A percentile compares a stretch with the other conserved stretches of the same genome.
phyloP scores from a whole-genome alignment of 306 rosid species.

The Adenanthera pavonina region DNA sequence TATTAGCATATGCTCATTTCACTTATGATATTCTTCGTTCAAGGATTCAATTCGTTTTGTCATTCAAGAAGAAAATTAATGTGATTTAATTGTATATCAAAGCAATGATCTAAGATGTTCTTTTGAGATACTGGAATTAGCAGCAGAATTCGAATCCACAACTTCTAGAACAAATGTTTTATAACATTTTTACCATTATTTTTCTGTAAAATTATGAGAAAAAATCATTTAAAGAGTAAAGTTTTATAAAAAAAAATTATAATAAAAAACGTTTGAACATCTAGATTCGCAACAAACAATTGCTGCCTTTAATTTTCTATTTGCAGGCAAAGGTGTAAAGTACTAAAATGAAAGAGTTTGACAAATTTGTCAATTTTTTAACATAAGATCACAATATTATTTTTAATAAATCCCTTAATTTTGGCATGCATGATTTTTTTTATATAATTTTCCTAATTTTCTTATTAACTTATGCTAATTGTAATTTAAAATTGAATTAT shows the following conservation, averaged over 20 bases:
- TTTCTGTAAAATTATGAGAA: background rate
- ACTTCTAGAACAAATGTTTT: no score
- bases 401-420: background rate
- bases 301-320: conserved; percentile 3
- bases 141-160: no score
- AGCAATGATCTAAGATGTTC: conserved; percentile 10
- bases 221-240: background rate
- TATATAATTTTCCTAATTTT: background rate
- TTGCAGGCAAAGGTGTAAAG: background rate
- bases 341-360: background rate
- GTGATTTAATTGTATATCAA: background rate
- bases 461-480: background rate
- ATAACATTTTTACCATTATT: no score
- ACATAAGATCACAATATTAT: background rate
- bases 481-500: background rate
- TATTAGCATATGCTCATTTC: conserved; percentile 5
- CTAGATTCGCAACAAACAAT: background rate
- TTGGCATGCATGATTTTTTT: background rate
- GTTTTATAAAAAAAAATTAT: background rate
- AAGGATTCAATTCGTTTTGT: conserved; percentile 8
- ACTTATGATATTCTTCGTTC: background rate
- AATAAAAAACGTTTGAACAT: background rate
- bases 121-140: no score
- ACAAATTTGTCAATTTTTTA: background rate
- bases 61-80: conserved; percentile 16